phyloP scores from a whole-genome alignment of 805 yeast species.

The Teunomyces cretensis region DNA sequence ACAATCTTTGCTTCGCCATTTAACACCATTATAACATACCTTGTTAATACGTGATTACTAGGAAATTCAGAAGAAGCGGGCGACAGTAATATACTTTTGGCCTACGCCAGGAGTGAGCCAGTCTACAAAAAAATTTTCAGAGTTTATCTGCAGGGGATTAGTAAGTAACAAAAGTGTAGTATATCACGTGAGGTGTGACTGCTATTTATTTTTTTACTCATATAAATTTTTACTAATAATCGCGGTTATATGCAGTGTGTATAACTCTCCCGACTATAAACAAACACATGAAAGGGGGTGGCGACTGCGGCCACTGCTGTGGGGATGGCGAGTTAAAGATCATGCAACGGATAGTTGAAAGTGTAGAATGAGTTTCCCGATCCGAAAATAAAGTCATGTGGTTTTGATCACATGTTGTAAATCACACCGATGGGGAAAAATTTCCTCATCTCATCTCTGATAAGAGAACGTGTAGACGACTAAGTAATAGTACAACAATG shows the following conservation, averaged over 20 bases:
- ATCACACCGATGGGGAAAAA: slow-evolving; percentile 3
- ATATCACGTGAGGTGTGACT: slow-evolving; percentile 3
- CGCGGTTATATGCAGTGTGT: background rate
- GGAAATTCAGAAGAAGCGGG: slow-evolving; percentile 2
- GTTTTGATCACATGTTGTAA: background rate
- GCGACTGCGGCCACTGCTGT: no score
- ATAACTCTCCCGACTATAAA: no score
- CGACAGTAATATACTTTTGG: slow-evolving; percentile 1
- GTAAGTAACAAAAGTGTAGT: background rate
- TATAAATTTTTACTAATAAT: no score
- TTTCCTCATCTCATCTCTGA: slow-evolving; percentile 6
- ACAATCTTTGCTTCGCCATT: background rate
- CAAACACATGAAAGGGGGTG: no score
- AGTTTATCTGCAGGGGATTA: background rate
- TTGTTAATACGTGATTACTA: slow-evolving; percentile 5
- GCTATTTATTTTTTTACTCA: background rate
- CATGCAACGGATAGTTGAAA: no score
- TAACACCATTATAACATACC: slow-evolving; percentile 5
- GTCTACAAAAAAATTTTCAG: slow-evolving; percentile 1
- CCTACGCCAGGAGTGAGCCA: background rate
- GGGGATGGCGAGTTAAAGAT: no score
- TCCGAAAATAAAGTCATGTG: background rate
- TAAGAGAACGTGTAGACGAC: background rate
- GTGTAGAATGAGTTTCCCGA: no score
- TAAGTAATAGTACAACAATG: slow-evolving; percentile 42